A percentile compares a stretch with the other conserved stretches of the same genome.
These are phyloP conservation scores for Dendrobium nobile DNA, from an alignment of 106 monocot genomes.

Conservation along the genomic window DNA sequence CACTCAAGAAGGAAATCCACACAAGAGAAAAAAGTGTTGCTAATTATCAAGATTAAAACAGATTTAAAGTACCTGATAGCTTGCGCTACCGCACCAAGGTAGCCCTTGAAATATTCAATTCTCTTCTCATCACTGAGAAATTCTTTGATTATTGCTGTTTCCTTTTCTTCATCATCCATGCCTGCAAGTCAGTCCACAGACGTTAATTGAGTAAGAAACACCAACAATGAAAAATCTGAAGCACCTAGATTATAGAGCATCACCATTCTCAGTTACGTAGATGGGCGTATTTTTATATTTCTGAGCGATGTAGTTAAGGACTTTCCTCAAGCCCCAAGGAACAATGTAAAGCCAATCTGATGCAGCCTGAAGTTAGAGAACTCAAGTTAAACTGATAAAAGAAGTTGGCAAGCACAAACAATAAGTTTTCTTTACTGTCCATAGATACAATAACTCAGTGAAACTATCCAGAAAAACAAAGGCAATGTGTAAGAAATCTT, in stretches of 20 bases:
- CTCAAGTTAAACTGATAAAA: background rate
- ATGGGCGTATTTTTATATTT: slow-evolving; percentile 54
- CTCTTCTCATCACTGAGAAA: slow-evolving; percentile 68
- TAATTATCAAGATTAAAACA: background rate
- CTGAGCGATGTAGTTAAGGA: slow-evolving; percentile 61
- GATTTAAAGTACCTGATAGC: slow-evolving; percentile 56
- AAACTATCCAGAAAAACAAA: too few species aligned
- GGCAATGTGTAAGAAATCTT: background rate
- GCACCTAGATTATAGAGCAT: background rate
- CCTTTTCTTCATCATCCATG: slow-evolving; percentile 89
- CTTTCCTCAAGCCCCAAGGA: slow-evolving; percentile 80
- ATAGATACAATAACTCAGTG: too few species aligned
- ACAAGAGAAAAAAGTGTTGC: too few species aligned
- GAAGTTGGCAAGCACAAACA: background rate
- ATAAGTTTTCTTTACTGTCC: too few species aligned
- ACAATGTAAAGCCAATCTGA: slow-evolving; percentile 89
- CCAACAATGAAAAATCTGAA: background rate
- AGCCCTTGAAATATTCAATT: slow-evolving; percentile 73
- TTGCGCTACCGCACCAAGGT: slow-evolving; percentile 67
- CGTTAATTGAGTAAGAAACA: background rate
- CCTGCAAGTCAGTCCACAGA: slow-evolving; percentile 27
- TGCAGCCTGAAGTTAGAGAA: slow-evolving; percentile 57
- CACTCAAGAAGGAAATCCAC: too few species aligned
- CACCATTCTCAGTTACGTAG: slow-evolving; percentile 95
- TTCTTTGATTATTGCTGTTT: slow-evolving; percentile 30